Evolutionary conservation across 805 yeast genomes (phyloP), one percentile per base, ranked within the genome.

Genomic region (Yamadazyma akitaensis): DNA sequence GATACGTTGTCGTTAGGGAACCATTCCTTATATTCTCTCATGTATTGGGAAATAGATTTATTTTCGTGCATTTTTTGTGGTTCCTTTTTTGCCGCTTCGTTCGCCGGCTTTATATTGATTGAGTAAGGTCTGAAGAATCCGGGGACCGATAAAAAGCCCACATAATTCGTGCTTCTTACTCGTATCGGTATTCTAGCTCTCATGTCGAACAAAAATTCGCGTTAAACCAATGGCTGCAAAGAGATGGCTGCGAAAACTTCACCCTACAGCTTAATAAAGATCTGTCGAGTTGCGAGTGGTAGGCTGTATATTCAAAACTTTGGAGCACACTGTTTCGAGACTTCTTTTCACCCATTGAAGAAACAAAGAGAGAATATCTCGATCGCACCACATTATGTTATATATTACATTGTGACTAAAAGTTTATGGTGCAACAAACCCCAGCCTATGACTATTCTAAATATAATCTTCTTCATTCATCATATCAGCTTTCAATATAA

Each of bases 401-500:
- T 7, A 21, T 21, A 21, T 5, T 21, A 7, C 24, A 21, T 21
- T 21, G 24, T 21, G 24, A 4, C 24, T 21, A 21, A 7, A 5
- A 21, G 24, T 21, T 21, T 21, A 21, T 21, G 24, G 4, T 7
- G n/a, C n/a, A n/a, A n/a, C 7, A 21, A 5, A 21, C 4, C 37
- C 24, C 14, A 17, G n/a, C 16, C 37, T 34, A 34, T 34, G 24
- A 34, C 24, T 34, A 34, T 16, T 28, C n/a, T 28, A 28, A 28
- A 28, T 28, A 9, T 28, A 28, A 11, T 28, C 32, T 9, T 28
- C 32, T 28, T 13, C 32, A 28, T 28, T 28, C 32, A 28, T 28
- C n/a, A 28, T 28, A 3, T 28, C 32, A 28, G 32, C 32, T 13
- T 38, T 38, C 10, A 38, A 13, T 6, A 41, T 21, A 17, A 81